A percentile compares a stretch with the other conserved stretches of the same genome.
Conservation (phyloP, 2,329 filamentous ascomycete species). For the Cladosporium austrohemisphaericum region DNA sequence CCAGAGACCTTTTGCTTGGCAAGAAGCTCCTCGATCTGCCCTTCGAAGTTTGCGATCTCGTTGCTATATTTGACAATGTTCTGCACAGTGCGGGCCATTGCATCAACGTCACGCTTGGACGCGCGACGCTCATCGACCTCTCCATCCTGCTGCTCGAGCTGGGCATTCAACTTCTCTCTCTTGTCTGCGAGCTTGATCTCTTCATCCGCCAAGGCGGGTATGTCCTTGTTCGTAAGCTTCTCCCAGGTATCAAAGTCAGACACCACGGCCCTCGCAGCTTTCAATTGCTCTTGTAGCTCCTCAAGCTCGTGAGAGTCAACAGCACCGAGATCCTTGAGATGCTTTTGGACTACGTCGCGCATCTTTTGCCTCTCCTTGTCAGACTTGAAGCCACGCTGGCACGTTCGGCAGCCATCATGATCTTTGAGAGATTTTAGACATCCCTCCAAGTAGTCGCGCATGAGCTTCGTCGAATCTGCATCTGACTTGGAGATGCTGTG, state of each 20-base stretch:
- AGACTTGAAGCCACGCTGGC: constrained; percentile 63
- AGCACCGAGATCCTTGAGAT: constrained; percentile 37
- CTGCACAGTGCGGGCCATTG: constrained; percentile 69
- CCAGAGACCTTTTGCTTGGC: constrained; percentile 69
- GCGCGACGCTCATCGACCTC: constrained; percentile 60
- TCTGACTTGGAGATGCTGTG: constrained; percentile 58
- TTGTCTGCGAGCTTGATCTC: constrained; percentile 49
- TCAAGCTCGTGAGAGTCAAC: constrained; percentile 54
- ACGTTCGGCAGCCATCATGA: constrained; percentile 72
- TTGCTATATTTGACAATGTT: constrained; percentile 69
- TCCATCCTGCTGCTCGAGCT: constrained; percentile 62
- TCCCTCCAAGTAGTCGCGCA: constrained; percentile 61
- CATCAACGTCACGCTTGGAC: constrained; percentile 69
- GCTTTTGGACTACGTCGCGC: constrained; percentile 60
- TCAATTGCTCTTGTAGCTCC: constrained; percentile 48
- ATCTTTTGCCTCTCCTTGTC: constrained; percentile 61
- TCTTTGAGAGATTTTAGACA: constrained; percentile 64
- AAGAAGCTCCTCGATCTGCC: constrained; percentile 70
- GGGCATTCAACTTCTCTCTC: constrained; percentile 36
- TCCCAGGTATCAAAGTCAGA: constrained; percentile 71
- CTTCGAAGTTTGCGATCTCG: constrained; percentile 68
- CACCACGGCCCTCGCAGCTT: constrained; percentile 55
- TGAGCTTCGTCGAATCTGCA: constrained; percentile 55
- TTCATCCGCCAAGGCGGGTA: constrained; percentile 66
- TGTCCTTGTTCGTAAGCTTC: constrained; percentile 63